Percentiles rank a stretch among this genome's conserved stretches.
These are phyloP conservation scores for Colletotrichum sidae DNA, from an alignment of 2,329 filamentous ascomycete species.

Conservation along the genomic window DNA sequence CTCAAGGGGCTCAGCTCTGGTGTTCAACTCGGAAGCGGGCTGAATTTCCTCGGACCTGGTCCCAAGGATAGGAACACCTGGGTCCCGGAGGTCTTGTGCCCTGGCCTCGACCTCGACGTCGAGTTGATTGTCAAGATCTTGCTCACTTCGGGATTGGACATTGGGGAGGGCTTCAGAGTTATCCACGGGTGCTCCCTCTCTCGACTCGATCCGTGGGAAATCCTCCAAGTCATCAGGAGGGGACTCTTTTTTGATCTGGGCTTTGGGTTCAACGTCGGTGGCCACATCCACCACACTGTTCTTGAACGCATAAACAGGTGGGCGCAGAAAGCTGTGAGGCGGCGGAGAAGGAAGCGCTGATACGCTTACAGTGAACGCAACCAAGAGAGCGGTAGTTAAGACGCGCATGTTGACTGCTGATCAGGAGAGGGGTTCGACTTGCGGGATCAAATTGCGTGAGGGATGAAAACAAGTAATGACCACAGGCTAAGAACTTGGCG, in stretches of 20 bases:
- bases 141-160: neutral
- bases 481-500: too few species aligned
- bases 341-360: neutral
- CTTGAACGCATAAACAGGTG: conserved; percentile 6
- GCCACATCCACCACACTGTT: neutral
- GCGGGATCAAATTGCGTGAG: too few species aligned
- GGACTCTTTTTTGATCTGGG: neutral
- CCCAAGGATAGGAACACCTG: too few species aligned
- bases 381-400: neutral
- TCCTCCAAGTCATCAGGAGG: neutral
- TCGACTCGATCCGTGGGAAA: neutral
- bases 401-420: conserved; percentile 5
- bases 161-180: neutral
- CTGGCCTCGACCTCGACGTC: neutral
- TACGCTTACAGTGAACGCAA: neutral
- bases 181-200: neutral
- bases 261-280: neutral
- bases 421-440: too few species aligned
- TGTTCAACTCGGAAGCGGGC: too few species aligned
- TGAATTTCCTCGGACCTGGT: too few species aligned
- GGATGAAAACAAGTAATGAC: too few species aligned
- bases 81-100: neutral
- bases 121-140: neutral
- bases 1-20: too few species aligned
- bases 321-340: neutral